phyloP scores from a whole-genome alignment of 768 basidiomycete species.

The Cyclocybe cylindracea region DNA sequence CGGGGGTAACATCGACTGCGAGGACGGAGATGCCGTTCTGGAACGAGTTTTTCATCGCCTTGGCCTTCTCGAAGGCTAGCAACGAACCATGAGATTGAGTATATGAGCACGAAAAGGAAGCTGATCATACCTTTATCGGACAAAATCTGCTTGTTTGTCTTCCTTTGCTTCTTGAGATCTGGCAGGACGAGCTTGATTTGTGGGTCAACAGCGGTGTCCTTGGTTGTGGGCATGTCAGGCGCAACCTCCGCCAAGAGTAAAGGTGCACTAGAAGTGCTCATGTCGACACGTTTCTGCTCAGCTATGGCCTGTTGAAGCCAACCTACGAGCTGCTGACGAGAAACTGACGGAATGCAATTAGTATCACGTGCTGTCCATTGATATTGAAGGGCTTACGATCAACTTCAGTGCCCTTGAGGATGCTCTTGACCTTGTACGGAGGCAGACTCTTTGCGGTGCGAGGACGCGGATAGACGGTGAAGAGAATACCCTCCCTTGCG shows the following conservation, averaged over 20 bases:
- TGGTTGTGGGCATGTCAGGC: constrained; percentile 33
- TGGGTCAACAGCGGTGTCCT: constrained; percentile 35
- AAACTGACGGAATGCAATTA: constrained; percentile 25
- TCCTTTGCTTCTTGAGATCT: constrained; percentile 75
- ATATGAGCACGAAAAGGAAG: neutral
- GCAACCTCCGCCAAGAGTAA: constrained; percentile 36
- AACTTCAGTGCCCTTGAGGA: constrained; percentile 74
- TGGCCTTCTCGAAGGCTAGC: constrained; percentile 64
- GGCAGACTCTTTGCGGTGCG: constrained; percentile 58
- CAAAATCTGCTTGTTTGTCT: constrained; percentile 68
- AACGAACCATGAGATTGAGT: neutral
- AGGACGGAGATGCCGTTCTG: constrained; percentile 65
- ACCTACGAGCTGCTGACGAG: constrained; percentile 68
- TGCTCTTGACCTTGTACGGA: constrained; percentile 82
- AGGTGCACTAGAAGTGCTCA: constrained; percentile 59
- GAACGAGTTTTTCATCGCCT: constrained; percentile 58
- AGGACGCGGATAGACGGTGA: constrained; percentile 50
- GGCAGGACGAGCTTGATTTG: constrained; percentile 70
- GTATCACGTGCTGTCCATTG: neutral
- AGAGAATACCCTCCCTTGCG: constrained; percentile 82
- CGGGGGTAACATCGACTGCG: constrained; percentile 66
- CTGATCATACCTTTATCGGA: constrained; percentile 58
- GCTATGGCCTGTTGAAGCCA: constrained; percentile 79
- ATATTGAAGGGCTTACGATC: constrained; percentile 51
- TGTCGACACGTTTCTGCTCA: constrained; percentile 77